phyloP scores from a whole-genome alignment of 257 asterid species.

The Ocimum tenuiflorum region DNA sequence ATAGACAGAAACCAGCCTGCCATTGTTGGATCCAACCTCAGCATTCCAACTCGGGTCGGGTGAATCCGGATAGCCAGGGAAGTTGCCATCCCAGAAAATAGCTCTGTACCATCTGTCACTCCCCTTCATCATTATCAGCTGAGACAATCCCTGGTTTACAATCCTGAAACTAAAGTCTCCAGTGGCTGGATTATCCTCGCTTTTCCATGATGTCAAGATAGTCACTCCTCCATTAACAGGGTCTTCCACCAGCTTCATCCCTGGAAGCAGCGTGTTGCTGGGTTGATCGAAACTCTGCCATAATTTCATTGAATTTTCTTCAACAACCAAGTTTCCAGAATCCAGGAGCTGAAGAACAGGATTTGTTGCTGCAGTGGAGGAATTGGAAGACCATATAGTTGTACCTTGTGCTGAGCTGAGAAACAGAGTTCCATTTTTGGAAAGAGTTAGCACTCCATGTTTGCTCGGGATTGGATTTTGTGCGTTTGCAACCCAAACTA shows the following conservation, averaged over 20 bases:
- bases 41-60: neutral
- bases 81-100: slow-evolving; percentile 13
- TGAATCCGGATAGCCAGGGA: neutral
- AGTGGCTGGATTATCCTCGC: slow-evolving; percentile 11
- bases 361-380: neutral
- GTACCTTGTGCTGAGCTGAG: neutral
- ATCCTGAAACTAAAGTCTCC: slow-evolving; percentile 14
- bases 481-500: slow-evolving; percentile 23
- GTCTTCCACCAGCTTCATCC: slow-evolving; percentile 19
- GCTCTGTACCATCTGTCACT: neutral
- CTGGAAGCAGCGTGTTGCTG: neutral
- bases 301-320: neutral
- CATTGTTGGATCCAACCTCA: neutral
- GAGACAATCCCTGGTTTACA: slow-evolving; percentile 12
- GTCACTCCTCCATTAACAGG: neutral
- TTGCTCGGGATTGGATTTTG: neutral
- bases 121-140: neutral
- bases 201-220: slow-evolving; percentile 18
- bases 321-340: slow-evolving; percentile 7
- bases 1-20: neutral
- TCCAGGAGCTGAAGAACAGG: slow-evolving; percentile 7
- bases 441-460: neutral
- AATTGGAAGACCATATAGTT: slow-evolving; percentile 3
- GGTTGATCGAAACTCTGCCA: slow-evolving; percentile 22
- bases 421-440: neutral